Conservation (phyloP, 2,329 filamentous ascomycete genomes). For the Aspergillus luchuensis region DNA sequence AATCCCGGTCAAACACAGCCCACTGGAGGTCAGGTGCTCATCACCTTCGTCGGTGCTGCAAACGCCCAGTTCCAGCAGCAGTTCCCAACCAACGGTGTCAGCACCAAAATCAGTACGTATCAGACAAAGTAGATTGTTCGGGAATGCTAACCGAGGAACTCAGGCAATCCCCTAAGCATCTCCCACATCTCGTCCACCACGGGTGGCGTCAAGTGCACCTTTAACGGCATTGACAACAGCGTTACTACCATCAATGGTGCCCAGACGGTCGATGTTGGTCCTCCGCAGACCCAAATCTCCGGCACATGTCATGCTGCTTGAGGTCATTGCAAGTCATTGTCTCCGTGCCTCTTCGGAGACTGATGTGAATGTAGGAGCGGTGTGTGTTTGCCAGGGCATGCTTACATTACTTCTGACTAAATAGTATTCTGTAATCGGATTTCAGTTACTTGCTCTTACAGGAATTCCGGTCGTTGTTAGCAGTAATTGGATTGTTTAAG, state of each 20-base stretch:
- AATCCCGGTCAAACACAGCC: background rate
- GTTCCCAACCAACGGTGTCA: background rate
- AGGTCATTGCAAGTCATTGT: background rate
- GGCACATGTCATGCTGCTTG: conserved; percentile 10
- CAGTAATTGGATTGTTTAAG: too few relatives aligned
- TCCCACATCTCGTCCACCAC: conserved; percentile 12
- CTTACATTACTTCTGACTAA: too few relatives aligned
- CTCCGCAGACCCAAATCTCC: conserved; percentile 15
- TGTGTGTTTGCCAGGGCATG: background rate
- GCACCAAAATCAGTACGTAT: conserved; percentile 5
- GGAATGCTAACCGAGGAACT: background rate
- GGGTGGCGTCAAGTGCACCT: conserved; percentile 1
- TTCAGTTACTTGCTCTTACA: too few relatives aligned
- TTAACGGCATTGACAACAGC: conserved; percentile 12
- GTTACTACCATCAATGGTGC: conserved; percentile 9
- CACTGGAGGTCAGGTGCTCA: background rate
- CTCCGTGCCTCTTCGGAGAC: background rate
- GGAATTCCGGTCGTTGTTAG: too few relatives aligned
- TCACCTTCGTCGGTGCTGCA: conserved; percentile 10
- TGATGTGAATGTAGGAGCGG: background rate
- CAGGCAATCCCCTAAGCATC: conserved; percentile 13
- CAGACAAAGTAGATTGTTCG: background rate
- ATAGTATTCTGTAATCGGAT: too few relatives aligned
- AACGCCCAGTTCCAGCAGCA: conserved; percentile 9
- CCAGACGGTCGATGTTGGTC: conserved; percentile 15